These are phyloP conservation scores for Colletotrichum lupini DNA, from an alignment of 2,329 filamentous ascomycete species.

Conservation along the genomic window DNA sequence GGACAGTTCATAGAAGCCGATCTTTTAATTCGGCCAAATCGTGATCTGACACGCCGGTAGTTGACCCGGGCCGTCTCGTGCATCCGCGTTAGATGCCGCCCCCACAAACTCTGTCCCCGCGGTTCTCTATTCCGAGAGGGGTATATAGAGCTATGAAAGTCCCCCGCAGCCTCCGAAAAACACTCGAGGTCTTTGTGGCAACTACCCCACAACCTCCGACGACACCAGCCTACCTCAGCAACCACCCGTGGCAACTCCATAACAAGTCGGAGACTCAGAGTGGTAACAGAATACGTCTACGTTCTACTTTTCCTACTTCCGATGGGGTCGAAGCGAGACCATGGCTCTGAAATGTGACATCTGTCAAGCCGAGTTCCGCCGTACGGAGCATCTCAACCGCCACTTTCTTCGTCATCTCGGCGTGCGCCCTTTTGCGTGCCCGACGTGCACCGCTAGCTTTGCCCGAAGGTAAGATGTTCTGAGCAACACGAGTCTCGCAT, in stretches of 20 bases:
- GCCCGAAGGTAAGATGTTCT: not conserved
- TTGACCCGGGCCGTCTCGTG: no score
- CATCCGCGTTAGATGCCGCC: no score
- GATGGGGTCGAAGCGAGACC: not conserved
- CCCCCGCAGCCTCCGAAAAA: slow-evolving; percentile 4
- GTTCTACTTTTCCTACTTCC: not conserved
- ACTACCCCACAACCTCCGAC: not conserved
- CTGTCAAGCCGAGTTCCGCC: slow-evolving; percentile 17
- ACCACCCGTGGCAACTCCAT: not conserved
- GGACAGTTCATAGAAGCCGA: no score
- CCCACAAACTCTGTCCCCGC: no score
- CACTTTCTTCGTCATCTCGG: slow-evolving; percentile 15
- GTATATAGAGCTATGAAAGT: not conserved
- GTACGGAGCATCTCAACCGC: slow-evolving; percentile 14
- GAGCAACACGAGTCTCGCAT: no score
- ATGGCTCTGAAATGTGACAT: slow-evolving; percentile 9
- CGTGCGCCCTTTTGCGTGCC: slow-evolving; percentile 6
- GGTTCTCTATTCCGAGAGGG: not conserved
- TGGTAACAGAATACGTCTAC: not conserved
- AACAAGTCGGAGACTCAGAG: not conserved
- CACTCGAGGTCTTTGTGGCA: not conserved
- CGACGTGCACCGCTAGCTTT: not conserved
- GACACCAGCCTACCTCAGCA: not conserved
- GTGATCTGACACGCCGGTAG: no score
- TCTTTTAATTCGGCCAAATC: no score